phyloP scores from a whole-genome alignment of 75 land plant genomes.

The Larix kaempferi region DNA sequence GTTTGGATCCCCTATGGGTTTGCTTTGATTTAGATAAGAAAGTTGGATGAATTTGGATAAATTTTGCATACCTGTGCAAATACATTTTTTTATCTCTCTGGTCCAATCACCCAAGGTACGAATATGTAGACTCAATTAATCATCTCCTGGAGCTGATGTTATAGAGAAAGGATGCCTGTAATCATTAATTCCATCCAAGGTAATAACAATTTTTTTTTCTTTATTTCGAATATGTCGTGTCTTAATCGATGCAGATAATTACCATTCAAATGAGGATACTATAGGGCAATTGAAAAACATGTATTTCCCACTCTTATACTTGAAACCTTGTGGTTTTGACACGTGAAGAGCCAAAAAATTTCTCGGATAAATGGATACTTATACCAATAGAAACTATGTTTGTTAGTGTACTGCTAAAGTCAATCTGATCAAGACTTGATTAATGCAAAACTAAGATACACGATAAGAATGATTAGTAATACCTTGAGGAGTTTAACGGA shows the following conservation, averaged over 20 bases:
- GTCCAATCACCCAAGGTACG: slow-evolving; percentile 58
- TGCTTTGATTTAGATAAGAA: not conserved
- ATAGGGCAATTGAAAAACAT: slow-evolving; percentile 54
- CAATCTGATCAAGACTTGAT: not conserved
- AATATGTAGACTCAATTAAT: slow-evolving; percentile 48
- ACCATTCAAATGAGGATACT: slow-evolving; percentile 72
- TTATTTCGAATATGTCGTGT: not conserved
- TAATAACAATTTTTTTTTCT: not conserved
- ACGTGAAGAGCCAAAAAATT: slow-evolving; percentile 52
- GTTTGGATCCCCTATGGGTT: no score
- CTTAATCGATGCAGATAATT: not conserved
- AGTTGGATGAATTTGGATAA: not conserved
- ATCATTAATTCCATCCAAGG: not conserved
- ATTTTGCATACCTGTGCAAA: slow-evolving; percentile 27
- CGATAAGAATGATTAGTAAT: not conserved
- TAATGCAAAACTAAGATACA: not conserved
- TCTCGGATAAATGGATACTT: slow-evolving; percentile 57
- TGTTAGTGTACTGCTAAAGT: not conserved
- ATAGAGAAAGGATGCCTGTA: slow-evolving; percentile 62
- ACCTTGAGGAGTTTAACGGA: slow-evolving; percentile 59
- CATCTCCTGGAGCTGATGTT: slow-evolving; percentile 54
- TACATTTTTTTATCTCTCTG: slow-evolving; percentile 22
- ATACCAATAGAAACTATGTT: slow-evolving; percentile 1
- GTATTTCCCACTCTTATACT: slow-evolving; percentile 49
- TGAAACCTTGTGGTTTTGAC: slow-evolving; percentile 54